These are phyloP conservation scores for Leishmania tarentolae DNA, from an alignment of 208 protist species.

Conservation along the genomic window DNA sequence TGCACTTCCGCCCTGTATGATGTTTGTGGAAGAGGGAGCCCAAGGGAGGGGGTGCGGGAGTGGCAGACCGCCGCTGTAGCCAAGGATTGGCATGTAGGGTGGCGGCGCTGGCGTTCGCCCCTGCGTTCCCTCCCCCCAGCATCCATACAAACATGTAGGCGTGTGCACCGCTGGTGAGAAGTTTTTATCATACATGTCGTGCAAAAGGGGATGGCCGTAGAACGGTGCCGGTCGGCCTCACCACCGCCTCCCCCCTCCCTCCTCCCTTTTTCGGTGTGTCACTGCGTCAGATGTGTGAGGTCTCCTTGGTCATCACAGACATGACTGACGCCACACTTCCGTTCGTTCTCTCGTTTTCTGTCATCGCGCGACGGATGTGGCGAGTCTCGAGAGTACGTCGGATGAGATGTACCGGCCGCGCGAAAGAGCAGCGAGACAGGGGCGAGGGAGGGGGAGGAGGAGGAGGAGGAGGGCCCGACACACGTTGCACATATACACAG, in stretches of 20 bases:
- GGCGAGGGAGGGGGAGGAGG: not conserved
- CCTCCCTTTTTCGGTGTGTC: not conserved
- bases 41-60: not conserved
- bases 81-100: not conserved
- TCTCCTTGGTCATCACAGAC: no score
- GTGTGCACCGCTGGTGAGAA: not conserved
- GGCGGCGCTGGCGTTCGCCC: not conserved
- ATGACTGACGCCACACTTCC: no score
- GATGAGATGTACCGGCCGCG: not conserved
- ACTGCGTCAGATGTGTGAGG: no score
- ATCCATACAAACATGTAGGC: not conserved
- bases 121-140: not conserved
- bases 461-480: not conserved
- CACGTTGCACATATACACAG: not conserved
- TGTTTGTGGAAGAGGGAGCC: not conserved
- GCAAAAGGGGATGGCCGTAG: no score
- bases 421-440: not conserved
- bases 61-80: not conserved
- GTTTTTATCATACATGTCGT: not conserved
- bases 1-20: not conserved
- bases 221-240: not conserved
- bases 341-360: not conserved
- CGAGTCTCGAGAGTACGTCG: no score
- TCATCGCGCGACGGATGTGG: no score
- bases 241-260: not conserved